A percentile compares a stretch with the other conserved stretches of the same genome.
Conservation (phyloP, 805 yeast species). For the Candida ponderosae region DNA sequence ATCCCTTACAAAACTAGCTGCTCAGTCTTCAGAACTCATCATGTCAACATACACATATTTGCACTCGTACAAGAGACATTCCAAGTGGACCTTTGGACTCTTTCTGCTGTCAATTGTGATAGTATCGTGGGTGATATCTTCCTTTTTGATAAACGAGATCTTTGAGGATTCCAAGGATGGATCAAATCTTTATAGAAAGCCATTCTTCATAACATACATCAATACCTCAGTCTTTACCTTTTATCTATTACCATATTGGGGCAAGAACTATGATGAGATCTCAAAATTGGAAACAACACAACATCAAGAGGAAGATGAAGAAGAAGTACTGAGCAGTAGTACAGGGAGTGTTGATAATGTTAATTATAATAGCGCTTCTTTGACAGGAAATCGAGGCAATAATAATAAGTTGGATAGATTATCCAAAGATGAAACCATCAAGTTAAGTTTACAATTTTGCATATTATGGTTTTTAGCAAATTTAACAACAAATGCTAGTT, state of each 20-base stretch:
- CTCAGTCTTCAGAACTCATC: too few species aligned
- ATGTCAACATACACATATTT: neutral
- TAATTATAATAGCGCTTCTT: neutral
- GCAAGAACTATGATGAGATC: conserved; percentile 16
- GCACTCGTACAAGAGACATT: neutral
- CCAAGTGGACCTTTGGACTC: conserved; percentile 69
- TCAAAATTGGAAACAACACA: conserved; percentile 18
- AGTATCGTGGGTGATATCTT: conserved; percentile 83
- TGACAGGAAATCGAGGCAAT: too few species aligned
- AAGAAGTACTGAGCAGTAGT: neutral
- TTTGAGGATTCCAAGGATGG: conserved; percentile 34
- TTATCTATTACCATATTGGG: conserved; percentile 58
- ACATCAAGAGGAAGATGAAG: too few species aligned
- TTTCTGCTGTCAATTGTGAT: conserved; percentile 69
- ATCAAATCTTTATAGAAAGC: conserved; percentile 67
- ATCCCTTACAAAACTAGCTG: too few species aligned
- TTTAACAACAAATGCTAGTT: conserved; percentile 78
- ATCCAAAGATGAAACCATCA: conserved; percentile 55
- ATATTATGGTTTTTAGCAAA: conserved; percentile 88
- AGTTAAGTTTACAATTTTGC: conserved; percentile 73
- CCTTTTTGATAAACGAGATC: conserved; percentile 73
- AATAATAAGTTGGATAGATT: conserved; percentile 22
- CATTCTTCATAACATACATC: conserved; percentile 85
- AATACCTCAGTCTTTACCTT: conserved; percentile 81
- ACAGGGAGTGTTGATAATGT: neutral